A percentile compares a stretch with the other conserved stretches of the same genome.
Conservation (phyloP, 768 basidiomycete species). For the Lyophyllum shimeji region DNA sequence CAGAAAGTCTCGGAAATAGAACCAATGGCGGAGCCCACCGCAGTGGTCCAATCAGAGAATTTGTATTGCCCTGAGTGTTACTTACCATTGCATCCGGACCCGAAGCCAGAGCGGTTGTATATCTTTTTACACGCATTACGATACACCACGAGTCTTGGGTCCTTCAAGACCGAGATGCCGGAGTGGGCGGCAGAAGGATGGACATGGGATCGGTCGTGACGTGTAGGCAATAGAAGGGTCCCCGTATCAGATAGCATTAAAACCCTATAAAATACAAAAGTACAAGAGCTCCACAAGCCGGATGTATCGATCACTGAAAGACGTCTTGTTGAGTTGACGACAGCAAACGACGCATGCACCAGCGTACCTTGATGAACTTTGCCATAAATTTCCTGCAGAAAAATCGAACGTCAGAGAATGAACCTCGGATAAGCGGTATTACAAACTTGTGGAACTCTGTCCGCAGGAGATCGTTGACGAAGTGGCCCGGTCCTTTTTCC, state of each 20-base stretch:
- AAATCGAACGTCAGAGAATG: conserved; percentile 3
- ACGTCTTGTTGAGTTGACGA: neutral
- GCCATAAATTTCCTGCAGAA: conserved; percentile 83
- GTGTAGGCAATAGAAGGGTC: neutral
- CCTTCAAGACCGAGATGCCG: conserved; percentile 85
- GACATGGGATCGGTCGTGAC: conserved; percentile 54
- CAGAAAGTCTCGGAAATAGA: conserved; percentile 36
- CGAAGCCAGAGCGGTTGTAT: conserved; percentile 86
- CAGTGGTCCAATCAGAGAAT: conserved; percentile 37
- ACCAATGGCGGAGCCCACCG: conserved; percentile 38
- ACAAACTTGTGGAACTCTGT: conserved; percentile 92
- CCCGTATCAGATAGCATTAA: conserved; percentile 5
- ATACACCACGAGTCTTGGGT: conserved; percentile 81
- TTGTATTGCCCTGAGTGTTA: conserved; percentile 90
- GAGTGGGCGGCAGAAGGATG: conserved; percentile 82
- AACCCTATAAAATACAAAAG: conserved; percentile 10
- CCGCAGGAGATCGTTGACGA: conserved; percentile 93
- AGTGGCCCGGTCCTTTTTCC: conserved; percentile 69
- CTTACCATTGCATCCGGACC: conserved; percentile 90
- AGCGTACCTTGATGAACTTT: conserved; percentile 79
- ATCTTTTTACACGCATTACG: conserved; percentile 93
- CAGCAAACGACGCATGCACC: neutral
- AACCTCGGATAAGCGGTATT: neutral
- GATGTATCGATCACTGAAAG: conserved; percentile 3
- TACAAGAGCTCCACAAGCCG: conserved; percentile 4